These are phyloP conservation scores for Lablab purpureus DNA, from an alignment of 306 rosid species.

Conservation along the genomic window DNA sequence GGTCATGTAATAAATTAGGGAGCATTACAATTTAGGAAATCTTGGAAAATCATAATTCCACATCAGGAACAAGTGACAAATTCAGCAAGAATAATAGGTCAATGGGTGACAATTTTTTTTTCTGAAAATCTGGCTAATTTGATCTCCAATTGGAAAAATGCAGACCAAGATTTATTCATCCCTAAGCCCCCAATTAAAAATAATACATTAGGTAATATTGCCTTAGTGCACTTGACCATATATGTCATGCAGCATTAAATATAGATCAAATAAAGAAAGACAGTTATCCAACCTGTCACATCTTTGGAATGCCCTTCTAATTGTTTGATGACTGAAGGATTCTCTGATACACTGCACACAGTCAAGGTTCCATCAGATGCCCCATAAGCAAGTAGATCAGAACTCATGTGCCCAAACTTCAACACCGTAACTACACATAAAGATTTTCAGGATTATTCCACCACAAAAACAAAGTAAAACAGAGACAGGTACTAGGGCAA, in stretches of 20 bases:
- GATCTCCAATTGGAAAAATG: constrained; percentile 34
- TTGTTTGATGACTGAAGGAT: constrained; percentile 77
- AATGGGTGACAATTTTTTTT: neutral
- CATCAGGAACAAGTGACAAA: constrained; percentile 11
- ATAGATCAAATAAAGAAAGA: constrained; percentile 59
- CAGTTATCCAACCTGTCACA: constrained; percentile 91
- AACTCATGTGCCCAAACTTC: constrained; percentile 98
- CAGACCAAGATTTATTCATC: constrained; percentile 27
- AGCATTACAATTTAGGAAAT: constrained; percentile 14
- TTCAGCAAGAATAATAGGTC: constrained; percentile 24
- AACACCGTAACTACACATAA: constrained; percentile 79
- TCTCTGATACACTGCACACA: constrained; percentile 86
- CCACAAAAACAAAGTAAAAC: constrained; percentile 25
- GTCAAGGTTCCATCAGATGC: constrained; percentile 96
- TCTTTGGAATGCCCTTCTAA: constrained; percentile 91
- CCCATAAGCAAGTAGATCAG: constrained; percentile 97
- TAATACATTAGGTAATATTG: constrained; percentile 25
- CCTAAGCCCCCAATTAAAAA: neutral
- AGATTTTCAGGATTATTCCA: constrained; percentile 50
- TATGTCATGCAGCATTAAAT: constrained; percentile 40
- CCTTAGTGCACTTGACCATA: constrained; percentile 21
- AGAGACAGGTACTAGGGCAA: constrained; percentile 30
- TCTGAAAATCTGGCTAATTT: constrained; percentile 8
- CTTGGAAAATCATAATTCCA: neutral
- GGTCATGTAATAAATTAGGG: constrained; percentile 14